phyloP scores from a whole-genome alignment of 1,284 basidiomycete genomes.

The Schizophyllum amplum region DNA sequence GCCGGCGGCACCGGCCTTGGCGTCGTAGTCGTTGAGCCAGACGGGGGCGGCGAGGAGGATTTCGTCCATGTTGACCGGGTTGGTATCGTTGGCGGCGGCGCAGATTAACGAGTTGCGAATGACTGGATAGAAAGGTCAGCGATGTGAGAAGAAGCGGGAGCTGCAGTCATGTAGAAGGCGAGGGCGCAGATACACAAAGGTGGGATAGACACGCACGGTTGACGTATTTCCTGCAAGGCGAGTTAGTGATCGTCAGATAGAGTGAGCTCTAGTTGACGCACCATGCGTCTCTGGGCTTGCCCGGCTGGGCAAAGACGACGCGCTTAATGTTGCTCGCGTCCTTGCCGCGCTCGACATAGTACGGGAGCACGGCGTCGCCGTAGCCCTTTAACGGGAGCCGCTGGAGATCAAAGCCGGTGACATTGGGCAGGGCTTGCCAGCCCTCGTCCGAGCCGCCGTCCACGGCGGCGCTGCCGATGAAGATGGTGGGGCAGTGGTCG shows the following conservation, averaged over 20 bases:
- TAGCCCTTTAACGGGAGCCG: background rate
- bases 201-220: no score
- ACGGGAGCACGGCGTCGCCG: background rate
- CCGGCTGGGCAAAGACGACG: background rate
- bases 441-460: background rate
- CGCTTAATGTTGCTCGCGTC: background rate
- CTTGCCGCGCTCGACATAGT: background rate
- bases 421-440: background rate
- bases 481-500: background rate
- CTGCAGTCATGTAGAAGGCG: no score
- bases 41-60: background rate
- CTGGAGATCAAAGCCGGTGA: background rate
- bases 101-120: background rate
- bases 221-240: no score
- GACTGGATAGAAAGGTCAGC: no score
- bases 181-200: no score
- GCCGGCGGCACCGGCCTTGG: background rate
- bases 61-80: background rate
- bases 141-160: no score
- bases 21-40: background rate
- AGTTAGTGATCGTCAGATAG: background rate
- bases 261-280: background rate
- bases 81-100: background rate
- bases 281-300: background rate
- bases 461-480: background rate